A percentile compares a stretch with the other conserved stretches of the same genome.
These are phyloP conservation scores for Phytophthora niederhauseri DNA, from an alignment of 352 stramenopile species.

Conservation along the genomic window DNA sequence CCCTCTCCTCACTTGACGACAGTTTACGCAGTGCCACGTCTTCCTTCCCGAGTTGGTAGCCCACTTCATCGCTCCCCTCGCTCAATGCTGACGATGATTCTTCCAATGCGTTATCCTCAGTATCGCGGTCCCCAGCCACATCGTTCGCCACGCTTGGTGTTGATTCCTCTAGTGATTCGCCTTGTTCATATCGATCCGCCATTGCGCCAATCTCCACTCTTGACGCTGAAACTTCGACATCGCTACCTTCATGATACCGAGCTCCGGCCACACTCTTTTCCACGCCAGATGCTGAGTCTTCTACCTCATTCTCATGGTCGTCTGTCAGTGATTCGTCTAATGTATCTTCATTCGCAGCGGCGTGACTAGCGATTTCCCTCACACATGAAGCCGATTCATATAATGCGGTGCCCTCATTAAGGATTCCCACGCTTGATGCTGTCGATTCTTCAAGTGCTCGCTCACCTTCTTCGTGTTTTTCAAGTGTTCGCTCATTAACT, in stretches of 20 bases:
- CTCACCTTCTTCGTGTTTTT: background rate
- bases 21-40: background rate
- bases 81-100: background rate
- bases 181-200: background rate
- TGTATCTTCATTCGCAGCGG: background rate
- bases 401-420: background rate
- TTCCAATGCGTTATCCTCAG: background rate
- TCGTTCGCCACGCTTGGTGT: background rate
- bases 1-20: background rate
- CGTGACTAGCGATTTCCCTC: background rate
- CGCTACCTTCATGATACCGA: background rate
- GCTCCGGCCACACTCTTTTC: background rate
- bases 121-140: background rate
- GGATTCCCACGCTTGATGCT: background rate
- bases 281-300: background rate
- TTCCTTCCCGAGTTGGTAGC: background rate
- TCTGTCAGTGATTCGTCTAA: background rate
- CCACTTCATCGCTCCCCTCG: background rate
- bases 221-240: background rate
- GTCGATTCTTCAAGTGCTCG: background rate
- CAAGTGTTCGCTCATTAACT: background rate
- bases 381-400: background rate
- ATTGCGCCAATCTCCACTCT: background rate
- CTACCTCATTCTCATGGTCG: background rate
- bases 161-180: slow-evolving; percentile 1